These are phyloP conservation scores for Elongisporangium senticosum DNA, from an alignment of 352 stramenopile genomes.

Conservation along the genomic window DNA sequence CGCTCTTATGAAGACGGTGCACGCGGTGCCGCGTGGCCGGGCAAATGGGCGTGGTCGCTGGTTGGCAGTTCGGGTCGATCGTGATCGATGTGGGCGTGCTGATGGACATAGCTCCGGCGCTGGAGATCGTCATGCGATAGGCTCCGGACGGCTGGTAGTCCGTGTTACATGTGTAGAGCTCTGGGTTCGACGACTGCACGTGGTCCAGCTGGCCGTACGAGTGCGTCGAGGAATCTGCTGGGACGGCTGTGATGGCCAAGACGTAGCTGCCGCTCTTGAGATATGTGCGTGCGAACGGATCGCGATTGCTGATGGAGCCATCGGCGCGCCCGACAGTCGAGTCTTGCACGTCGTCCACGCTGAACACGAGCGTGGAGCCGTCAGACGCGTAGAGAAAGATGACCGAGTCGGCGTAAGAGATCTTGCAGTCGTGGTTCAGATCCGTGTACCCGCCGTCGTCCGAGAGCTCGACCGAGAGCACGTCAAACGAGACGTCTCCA, in stretches of 20 bases:
- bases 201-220: conserved; percentile 19
- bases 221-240: conserved; percentile 10
- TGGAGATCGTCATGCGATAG: conserved; percentile 32
- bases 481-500: conserved; percentile 43
- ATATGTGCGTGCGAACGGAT: conserved; percentile 42
- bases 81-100: background rate
- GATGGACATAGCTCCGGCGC: conserved; percentile 7
- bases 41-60: background rate
- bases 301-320: conserved; percentile 43
- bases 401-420: conserved; percentile 51
- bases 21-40: background rate
- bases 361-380: conserved; percentile 19
- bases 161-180: conserved; percentile 25
- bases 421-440: conserved; percentile 58
- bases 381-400: conserved; percentile 49
- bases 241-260: conserved; percentile 31
- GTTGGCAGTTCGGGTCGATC: background rate
- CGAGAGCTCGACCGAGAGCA: conserved; percentile 55
- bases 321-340: conserved; percentile 17
- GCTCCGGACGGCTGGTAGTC: conserved; percentile 19
- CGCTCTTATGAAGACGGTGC: background rate
- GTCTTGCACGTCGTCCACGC: conserved; percentile 32
- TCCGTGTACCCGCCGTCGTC: conserved; percentile 46
- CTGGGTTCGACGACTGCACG: conserved; percentile 17
- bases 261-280: conserved; percentile 48